phyloP scores from a whole-genome alignment of 192 early-diverging fungal species.

The Funneliformis mosseae region DNA sequence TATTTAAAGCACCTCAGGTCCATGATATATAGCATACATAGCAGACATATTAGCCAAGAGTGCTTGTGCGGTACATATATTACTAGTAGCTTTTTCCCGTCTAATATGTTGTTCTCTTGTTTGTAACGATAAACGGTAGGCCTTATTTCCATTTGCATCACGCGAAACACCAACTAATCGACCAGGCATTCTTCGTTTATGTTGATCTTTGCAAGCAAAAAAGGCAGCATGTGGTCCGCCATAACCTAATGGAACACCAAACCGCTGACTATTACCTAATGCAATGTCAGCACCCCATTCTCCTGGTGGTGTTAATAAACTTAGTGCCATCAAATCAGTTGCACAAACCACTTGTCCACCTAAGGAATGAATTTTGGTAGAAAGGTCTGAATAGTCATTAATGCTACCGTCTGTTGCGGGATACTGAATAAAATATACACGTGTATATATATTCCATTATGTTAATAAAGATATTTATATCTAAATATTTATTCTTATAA shows the following conservation, averaged over 20 bases:
- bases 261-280: slow-evolving; percentile 96
- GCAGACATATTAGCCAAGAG: slow-evolving; percentile 99
- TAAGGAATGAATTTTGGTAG: slow-evolving; percentile 73
- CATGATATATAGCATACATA: slow-evolving; percentile 99
- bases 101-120: slow-evolving; percentile 99
- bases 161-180: slow-evolving; percentile 95
- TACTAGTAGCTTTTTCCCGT: slow-evolving; percentile 97
- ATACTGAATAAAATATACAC: slow-evolving; percentile 66
- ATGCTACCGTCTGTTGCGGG: slow-evolving; percentile 89
- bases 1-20: slow-evolving; percentile 67
- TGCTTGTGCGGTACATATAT: slow-evolving; percentile 99
- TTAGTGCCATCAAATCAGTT: slow-evolving; percentile 91
- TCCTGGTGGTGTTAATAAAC: slow-evolving; percentile 89
- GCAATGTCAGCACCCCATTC: slow-evolving; percentile 99
- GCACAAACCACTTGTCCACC: slow-evolving; percentile 90
- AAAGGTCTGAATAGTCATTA: slow-evolving; percentile 78
- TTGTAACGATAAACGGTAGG: slow-evolving; percentile 95
- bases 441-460: slow-evolving; percentile 32
- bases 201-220: slow-evolving; percentile 90
- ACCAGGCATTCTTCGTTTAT: slow-evolving; percentile 96
- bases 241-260: slow-evolving; percentile 98
- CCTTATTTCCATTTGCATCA: slow-evolving; percentile 82
- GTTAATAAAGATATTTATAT: neutral
- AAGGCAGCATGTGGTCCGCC: slow-evolving; percentile 99
- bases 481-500: too few species aligned